A percentile compares a stretch with the other conserved stretches of the same genome.
These are phyloP conservation scores for Nectriaceae sp. DNA, from an alignment of 2,329 filamentous ascomycete genomes.

Conservation along the genomic window DNA sequence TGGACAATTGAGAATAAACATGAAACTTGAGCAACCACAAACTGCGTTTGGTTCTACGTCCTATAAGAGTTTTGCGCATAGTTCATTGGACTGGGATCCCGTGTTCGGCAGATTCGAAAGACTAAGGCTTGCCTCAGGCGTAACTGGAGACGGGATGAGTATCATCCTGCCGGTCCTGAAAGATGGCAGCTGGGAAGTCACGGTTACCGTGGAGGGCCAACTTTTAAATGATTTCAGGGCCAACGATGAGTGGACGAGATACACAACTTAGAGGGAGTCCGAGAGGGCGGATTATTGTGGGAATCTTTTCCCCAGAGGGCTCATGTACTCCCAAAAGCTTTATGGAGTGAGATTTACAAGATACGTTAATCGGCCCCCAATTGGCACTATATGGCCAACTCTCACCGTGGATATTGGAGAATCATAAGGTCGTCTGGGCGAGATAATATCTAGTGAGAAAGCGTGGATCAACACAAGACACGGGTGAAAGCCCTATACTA, in stretches of 20 bases:
- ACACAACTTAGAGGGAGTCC: background rate
- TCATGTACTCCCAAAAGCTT: too few species aligned
- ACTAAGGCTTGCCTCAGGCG: background rate
- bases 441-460: too few species aligned
- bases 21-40: background rate
- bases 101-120: background rate
- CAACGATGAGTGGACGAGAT: background rate
- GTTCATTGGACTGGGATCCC: background rate
- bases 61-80: background rate
- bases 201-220: background rate
- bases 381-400: too few species aligned
- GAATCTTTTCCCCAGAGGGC: too few species aligned
- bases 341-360: too few species aligned
- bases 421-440: too few species aligned
- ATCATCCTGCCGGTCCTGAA: background rate
- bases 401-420: too few species aligned
- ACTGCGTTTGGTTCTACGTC: background rate
- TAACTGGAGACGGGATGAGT: background rate
- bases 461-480: too few species aligned
- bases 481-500: too few species aligned
- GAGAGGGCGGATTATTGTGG: too few species aligned
- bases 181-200: background rate
- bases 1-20: background rate
- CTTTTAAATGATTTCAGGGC: background rate
- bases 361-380: too few species aligned